Percentiles rank a stretch among this genome's conserved stretches.
phyloP scores from a whole-genome alignment of 345 rosid genomes.

The Dipteronia dyeriana region DNA sequence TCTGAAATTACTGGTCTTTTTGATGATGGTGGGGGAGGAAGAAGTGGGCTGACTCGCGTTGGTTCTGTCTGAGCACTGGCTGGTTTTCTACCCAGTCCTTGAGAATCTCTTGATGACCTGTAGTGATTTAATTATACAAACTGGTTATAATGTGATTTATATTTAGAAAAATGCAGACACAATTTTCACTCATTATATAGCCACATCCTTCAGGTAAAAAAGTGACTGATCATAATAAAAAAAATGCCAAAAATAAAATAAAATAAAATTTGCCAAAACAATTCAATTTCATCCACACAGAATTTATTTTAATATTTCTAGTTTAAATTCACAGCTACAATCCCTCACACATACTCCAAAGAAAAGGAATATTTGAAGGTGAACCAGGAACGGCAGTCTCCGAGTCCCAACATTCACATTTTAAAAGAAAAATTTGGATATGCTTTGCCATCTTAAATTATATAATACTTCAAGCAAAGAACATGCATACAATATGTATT shows the following conservation, averaged over 20 bases:
- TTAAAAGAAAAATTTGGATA: neutral
- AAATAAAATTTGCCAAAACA: neutral
- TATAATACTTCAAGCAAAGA: neutral
- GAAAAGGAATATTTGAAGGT: no score
- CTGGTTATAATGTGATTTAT: neutral
- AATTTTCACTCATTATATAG: neutral
- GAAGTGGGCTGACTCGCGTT: slow-evolving; percentile 46
- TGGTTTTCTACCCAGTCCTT: slow-evolving; percentile 49
- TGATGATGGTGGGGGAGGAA: slow-evolving; percentile 88
- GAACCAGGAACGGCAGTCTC: neutral
- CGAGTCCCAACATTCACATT: neutral
- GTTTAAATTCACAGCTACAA: neutral
- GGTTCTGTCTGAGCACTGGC: slow-evolving; percentile 34
- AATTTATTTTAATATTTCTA: neutral
- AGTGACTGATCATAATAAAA: neutral
- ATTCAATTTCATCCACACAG: neutral
- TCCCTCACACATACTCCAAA: neutral
- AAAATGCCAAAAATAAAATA: neutral
- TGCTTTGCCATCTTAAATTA: neutral
- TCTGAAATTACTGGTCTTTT: slow-evolving; percentile 60
- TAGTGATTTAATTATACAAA: slow-evolving; percentile 12
- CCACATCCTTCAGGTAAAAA: neutral
- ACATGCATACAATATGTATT: neutral
- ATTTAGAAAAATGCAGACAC: neutral
- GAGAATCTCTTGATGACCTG: slow-evolving; percentile 74